Conservation (phyloP, 106 monocot genomes). For the Apostasia ramifera region DNA sequence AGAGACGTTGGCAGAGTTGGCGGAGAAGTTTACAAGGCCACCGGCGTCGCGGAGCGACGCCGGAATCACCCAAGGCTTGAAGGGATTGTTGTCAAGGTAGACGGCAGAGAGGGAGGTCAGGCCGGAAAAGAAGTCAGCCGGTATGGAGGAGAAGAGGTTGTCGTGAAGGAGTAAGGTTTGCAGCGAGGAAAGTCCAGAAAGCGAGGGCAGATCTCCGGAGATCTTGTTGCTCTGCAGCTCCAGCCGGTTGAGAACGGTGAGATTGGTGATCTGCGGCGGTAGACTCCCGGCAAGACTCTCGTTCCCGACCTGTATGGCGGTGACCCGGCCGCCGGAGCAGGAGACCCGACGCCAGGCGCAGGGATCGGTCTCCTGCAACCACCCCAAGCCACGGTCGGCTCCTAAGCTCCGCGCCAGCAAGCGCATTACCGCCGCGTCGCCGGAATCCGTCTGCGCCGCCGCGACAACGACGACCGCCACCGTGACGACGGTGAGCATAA, state of each 20-base stretch:
- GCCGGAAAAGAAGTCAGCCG: constrained; percentile 40
- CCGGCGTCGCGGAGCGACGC: constrained; percentile 14
- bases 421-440: constrained; percentile 35
- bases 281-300: constrained; percentile 31
- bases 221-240: constrained; percentile 45
- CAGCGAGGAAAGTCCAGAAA: constrained; percentile 29
- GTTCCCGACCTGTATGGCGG: constrained; percentile 52
- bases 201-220: constrained; percentile 40
- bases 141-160: constrained; percentile 50
- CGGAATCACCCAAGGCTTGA: constrained; percentile 42
- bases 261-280: constrained; percentile 22
- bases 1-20: constrained; percentile 40
- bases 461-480: background rate
- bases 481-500: background rate
- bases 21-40: constrained; percentile 52
- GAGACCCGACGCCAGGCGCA: constrained; percentile 43
- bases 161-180: constrained; percentile 46
- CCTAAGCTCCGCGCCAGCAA: constrained; percentile 20
- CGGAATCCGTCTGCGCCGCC: constrained; percentile 8
- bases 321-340: constrained; percentile 34
- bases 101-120: constrained; percentile 28
- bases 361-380: constrained; percentile 22
- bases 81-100: constrained; percentile 53
- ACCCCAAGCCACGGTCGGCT: constrained; percentile 7
- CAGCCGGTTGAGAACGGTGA: constrained; percentile 48